phyloP scores from a whole-genome alignment of 1,139 yeast species.

The Scheffersomyces stambukii region DNA sequence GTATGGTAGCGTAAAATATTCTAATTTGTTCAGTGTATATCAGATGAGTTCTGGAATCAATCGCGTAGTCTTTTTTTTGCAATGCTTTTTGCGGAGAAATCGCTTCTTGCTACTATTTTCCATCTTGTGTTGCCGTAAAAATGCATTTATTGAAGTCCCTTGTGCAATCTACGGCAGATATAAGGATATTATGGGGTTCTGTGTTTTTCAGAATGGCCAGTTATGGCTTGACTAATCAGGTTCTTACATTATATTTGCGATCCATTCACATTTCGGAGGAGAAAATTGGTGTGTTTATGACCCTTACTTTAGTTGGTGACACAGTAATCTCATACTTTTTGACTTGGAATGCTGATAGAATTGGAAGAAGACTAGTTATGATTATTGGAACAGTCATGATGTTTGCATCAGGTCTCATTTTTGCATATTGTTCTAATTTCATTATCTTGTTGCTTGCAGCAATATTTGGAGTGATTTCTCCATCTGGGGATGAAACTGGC shows the following conservation, averaged over 20 bases:
- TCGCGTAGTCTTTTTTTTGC: too few species aligned
- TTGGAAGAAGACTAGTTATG: slow-evolving; percentile 71
- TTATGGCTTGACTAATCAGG: slow-evolving; percentile 80
- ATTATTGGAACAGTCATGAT: slow-evolving; percentile 64
- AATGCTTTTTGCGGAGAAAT: background rate
- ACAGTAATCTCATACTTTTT: slow-evolving; percentile 65
- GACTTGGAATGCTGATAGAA: slow-evolving; percentile 74
- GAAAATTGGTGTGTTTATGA: slow-evolving; percentile 76
- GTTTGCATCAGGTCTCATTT: slow-evolving; percentile 64
- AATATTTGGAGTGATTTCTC: slow-evolving; percentile 64
- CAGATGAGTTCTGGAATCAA: too few species aligned
- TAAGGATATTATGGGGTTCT: slow-evolving; percentile 63
- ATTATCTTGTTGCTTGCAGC: slow-evolving; percentile 57
- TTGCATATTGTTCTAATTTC: slow-evolving; percentile 48
- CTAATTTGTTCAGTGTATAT: too few species aligned
- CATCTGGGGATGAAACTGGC: slow-evolving; percentile 90
- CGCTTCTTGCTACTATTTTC: too few species aligned
- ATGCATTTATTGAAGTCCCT: slow-evolving; percentile 26
- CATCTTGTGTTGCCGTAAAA: too few species aligned
- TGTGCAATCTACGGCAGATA: slow-evolving; percentile 42
- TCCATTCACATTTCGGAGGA: slow-evolving; percentile 53
- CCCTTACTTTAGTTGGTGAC: slow-evolving; percentile 77
- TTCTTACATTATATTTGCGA: slow-evolving; percentile 65
- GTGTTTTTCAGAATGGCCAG: slow-evolving; percentile 72
- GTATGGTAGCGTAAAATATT: too few species aligned